phyloP scores from a whole-genome alignment of 176 grass and related monocot genomes.

The Hordeum marinum region DNA sequence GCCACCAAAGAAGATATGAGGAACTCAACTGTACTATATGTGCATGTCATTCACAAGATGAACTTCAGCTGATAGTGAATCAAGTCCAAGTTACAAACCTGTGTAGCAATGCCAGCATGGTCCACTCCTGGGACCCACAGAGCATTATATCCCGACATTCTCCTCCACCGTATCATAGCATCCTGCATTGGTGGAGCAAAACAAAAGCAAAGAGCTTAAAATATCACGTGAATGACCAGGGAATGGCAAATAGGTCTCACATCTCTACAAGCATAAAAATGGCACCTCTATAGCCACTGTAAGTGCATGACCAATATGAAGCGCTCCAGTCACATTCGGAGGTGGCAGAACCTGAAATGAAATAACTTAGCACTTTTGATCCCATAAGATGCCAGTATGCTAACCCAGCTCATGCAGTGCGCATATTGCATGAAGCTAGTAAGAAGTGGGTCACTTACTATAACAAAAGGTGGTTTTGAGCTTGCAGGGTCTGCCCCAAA shows the following conservation, averaged over 20 bases:
- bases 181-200: conserved; percentile 49
- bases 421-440: background rate
- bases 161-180: conserved; percentile 76
- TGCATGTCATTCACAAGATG: background rate
- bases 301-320: conserved; percentile 12
- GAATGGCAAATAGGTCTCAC: background rate
- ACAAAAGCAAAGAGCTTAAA: background rate
- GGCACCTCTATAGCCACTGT: conserved; percentile 58
- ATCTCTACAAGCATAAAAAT: background rate
- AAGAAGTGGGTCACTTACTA: background rate
- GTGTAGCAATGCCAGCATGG: conserved; percentile 96
- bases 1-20: background rate
- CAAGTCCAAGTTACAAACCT: conserved; percentile 46
- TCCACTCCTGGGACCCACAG: conserved; percentile 92
- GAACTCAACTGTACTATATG: conserved; percentile 5
- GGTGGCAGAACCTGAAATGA: conserved; percentile 9
- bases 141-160: conserved; percentile 92
- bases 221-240: background rate
- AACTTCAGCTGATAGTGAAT: background rate
- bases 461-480: background rate
- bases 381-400: background rate
- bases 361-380: background rate
- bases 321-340: conserved; percentile 16
- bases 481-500: conserved; percentile 5
- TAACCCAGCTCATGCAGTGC: background rate